A percentile compares a stretch with the other conserved stretches of the same genome.
Conservation (phyloP, 2,329 filamentous ascomycete species). For the Cryphonectria parasitica region DNA sequence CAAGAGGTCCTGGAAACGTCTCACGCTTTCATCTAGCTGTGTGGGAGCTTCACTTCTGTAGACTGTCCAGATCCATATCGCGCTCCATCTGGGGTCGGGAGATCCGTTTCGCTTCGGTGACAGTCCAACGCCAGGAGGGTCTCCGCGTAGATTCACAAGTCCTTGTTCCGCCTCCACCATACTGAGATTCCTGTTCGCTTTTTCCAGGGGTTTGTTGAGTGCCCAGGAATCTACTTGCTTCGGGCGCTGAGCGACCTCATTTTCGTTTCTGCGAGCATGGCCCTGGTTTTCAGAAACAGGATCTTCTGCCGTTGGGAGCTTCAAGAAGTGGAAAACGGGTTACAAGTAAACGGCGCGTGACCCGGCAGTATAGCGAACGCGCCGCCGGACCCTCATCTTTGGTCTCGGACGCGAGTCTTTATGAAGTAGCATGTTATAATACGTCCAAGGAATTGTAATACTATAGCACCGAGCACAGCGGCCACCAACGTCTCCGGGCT, state of each 20-base stretch:
- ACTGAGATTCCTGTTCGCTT: not conserved
- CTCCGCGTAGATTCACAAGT: not conserved
- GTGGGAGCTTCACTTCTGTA: not conserved
- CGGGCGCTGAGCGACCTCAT: not conserved
- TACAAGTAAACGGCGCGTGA: not conserved
- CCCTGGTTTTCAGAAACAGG: not conserved
- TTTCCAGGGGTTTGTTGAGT: not conserved
- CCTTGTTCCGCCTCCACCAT: not conserved
- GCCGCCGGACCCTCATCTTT: not conserved
- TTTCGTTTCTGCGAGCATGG: not conserved
- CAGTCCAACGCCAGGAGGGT: no score
- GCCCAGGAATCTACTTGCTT: not conserved
- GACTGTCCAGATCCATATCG: not conserved
- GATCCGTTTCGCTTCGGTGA: no score
- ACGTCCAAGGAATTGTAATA: not conserved
- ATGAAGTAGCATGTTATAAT: not conserved
- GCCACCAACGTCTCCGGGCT: not conserved
- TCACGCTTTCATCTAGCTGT: not conserved
- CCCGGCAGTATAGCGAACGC: not conserved
- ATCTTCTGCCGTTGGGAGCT: no score
- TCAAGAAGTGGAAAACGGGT: no score
- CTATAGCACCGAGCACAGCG: not conserved
- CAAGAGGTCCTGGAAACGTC: not conserved
- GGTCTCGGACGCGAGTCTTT: not conserved
- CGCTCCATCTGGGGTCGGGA: not conserved